phyloP scores from a whole-genome alignment of 306 rosid species.

The Leucaena leucocephala region DNA sequence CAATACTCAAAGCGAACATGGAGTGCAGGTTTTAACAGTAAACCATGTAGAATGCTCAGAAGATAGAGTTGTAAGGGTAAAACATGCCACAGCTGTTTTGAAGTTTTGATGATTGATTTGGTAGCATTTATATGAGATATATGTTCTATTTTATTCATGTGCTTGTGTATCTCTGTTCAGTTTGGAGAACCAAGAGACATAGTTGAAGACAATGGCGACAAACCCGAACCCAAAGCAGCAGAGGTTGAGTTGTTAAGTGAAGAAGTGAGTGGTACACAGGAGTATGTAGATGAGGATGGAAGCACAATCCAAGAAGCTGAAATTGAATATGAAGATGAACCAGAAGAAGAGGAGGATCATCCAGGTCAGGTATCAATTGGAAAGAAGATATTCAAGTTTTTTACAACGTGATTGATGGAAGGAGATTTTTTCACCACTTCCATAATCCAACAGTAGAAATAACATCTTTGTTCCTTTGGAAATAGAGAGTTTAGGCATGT shows the following conservation, averaged over 20 bases:
- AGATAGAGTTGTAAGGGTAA: slow-evolving; percentile 72
- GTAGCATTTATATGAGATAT: background rate
- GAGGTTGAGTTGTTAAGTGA: slow-evolving; percentile 32
- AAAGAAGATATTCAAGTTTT: slow-evolving; percentile 71
- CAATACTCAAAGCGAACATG: slow-evolving; percentile 31
- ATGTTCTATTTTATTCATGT: slow-evolving; percentile 1
- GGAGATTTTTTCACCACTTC: slow-evolving; percentile 24
- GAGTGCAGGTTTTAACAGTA: slow-evolving; percentile 47
- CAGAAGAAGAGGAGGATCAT: slow-evolving; percentile 35
- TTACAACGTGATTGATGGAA: slow-evolving; percentile 50
- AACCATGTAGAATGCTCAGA: slow-evolving; percentile 48
- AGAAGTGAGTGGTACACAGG: slow-evolving; percentile 50
- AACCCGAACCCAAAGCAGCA: slow-evolving; percentile 43
- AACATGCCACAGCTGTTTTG: slow-evolving; percentile 27
- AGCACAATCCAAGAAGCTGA: slow-evolving; percentile 50
- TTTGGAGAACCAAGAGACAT: slow-evolving; percentile 50
- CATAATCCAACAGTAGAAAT: slow-evolving; percentile 23
- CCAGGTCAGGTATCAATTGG: slow-evolving; percentile 65
- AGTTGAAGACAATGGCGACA: slow-evolving; percentile 47
- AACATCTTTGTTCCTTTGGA: slow-evolving; percentile 29
- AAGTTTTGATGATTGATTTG: slow-evolving; percentile 32
- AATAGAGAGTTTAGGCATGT: slow-evolving; percentile 37
- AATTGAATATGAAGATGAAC: slow-evolving; percentile 37
- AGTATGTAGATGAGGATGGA: slow-evolving; percentile 49
- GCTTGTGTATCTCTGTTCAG: slow-evolving; percentile 45